phyloP scores from a whole-genome alignment of 495 filamentous ascomycete species.

The Penicillium coffeae region DNA sequence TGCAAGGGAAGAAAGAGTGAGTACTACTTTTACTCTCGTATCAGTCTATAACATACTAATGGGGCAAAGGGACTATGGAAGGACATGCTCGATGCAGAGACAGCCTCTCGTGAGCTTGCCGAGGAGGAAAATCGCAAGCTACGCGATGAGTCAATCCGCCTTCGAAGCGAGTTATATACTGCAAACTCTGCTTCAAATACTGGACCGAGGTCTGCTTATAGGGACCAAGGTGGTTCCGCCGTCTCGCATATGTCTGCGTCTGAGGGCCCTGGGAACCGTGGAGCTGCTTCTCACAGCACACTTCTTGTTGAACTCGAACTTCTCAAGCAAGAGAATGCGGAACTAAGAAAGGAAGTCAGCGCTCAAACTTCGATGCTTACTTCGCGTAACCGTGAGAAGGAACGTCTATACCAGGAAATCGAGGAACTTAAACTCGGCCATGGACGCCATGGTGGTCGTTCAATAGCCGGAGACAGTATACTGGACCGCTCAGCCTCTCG shows the following conservation, averaged over 20 bases:
- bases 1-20: constrained; percentile 75
- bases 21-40: constrained; percentile 2
- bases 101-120: constrained; percentile 79
- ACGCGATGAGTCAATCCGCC: constrained; percentile 74
- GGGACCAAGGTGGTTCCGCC: constrained; percentile 53
- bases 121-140: constrained; percentile 84
- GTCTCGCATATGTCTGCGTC: constrained; percentile 59
- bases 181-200: constrained; percentile 18
- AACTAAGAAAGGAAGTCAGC: constrained; percentile 84
- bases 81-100: constrained; percentile 92
- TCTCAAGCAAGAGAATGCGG: constrained; percentile 86
- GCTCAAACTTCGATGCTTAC: constrained; percentile 98
- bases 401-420: constrained; percentile 92
- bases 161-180: constrained; percentile 61
- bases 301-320: constrained; percentile 71
- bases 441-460: constrained; percentile 59
- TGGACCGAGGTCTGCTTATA: constrained; percentile 50
- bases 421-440: constrained; percentile 90
- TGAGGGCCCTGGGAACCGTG: constrained; percentile 56
- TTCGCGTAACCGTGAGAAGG: constrained; percentile 89
- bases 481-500: constrained; percentile 90
- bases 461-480: constrained; percentile 81
- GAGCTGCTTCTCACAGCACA: constrained; percentile 56
- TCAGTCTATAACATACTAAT: constrained; percentile 3
- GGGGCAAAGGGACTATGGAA: constrained; percentile 74